These are phyloP conservation scores for Ramaria rubella DNA, from an alignment of 768 basidiomycete species.

Conservation along the genomic window DNA sequence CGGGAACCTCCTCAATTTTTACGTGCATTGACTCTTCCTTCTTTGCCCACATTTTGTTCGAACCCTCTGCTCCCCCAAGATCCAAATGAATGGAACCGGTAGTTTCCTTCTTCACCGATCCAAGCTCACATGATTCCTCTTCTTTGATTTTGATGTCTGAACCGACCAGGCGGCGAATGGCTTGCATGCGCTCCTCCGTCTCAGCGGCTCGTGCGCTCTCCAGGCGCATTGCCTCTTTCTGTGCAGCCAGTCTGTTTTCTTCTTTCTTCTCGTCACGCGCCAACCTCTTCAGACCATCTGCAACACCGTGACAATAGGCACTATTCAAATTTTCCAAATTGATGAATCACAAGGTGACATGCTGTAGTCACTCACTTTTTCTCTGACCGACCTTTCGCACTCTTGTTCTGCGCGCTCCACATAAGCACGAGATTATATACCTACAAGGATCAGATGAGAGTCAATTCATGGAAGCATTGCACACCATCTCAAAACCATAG, in stretches of 20 bases:
- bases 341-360: neutral
- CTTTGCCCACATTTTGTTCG: slow-evolving; percentile 6
- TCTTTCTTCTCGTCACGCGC: slow-evolving; percentile 19
- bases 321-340: slow-evolving; percentile 10
- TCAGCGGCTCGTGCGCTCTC: neutral
- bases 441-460: slow-evolving; percentile 5
- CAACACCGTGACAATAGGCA: slow-evolving; percentile 17
- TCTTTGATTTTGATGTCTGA: neutral
- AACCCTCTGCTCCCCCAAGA: neutral
- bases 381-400: neutral
- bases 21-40: slow-evolving; percentile 11
- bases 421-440: slow-evolving; percentile 22
- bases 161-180: neutral
- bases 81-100: too few species aligned
- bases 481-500: slow-evolving; percentile 18
- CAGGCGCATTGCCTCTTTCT: neutral
- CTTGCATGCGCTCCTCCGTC: neutral
- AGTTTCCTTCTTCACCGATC: neutral
- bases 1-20: slow-evolving; percentile 16
- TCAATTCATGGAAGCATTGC: neutral
- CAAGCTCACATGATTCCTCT: neutral
- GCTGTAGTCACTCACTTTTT: slow-evolving; percentile 7
- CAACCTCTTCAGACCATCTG: slow-evolving; percentile 15
- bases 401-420: slow-evolving; percentile 23
- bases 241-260: slow-evolving; percentile 4